phyloP scores from a whole-genome alignment of 805 yeast genomes.

The Metschnikowia colocasiae region DNA sequence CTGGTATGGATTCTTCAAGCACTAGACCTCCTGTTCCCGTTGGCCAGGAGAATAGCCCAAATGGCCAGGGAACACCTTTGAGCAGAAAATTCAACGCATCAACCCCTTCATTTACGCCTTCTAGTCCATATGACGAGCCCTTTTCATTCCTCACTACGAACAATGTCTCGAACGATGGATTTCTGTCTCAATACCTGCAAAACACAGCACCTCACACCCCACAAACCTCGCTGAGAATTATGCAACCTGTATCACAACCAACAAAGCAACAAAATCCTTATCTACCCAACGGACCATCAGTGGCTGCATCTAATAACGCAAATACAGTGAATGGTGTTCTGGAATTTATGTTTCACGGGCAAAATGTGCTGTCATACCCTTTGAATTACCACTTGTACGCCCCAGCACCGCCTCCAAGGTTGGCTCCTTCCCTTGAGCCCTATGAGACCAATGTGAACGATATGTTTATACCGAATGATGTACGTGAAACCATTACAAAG shows the following conservation, averaged over 20 bases:
- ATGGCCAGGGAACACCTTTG: constrained; percentile 7
- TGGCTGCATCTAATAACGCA: constrained; percentile 10
- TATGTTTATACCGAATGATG: constrained; percentile 67
- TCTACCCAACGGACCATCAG: constrained; percentile 13
- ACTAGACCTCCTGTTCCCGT: constrained; percentile 6
- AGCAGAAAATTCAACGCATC: constrained; percentile 32
- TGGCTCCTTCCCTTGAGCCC: constrained; percentile 55
- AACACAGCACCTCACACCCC: constrained; percentile 15
- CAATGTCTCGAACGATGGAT: constrained; percentile 8
- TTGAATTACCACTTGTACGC: constrained; percentile 86
- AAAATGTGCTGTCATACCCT: constrained; percentile 35
- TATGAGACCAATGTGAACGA: constrained; percentile 68
- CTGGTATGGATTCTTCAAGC: constrained; percentile 20
- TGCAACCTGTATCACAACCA: constrained; percentile 14
- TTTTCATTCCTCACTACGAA: constrained; percentile 6
- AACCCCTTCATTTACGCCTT: constrained; percentile 40
- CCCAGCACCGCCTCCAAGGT: constrained; percentile 79
- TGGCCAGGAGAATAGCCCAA: constrained; percentile 12
- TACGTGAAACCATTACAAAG: constrained; percentile 66
- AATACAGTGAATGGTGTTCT: constrained; percentile 6
- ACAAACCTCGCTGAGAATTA: constrained; percentile 9
- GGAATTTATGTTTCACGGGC: constrained; percentile 17
- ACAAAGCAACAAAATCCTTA: constrained; percentile 24
- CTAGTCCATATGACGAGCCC: constrained; percentile 15
- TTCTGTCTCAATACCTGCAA: constrained; percentile 8